Evolutionary conservation across 331 rosid genomes (phyloP).

Genomic region (Prunus yedoensis): DNA sequence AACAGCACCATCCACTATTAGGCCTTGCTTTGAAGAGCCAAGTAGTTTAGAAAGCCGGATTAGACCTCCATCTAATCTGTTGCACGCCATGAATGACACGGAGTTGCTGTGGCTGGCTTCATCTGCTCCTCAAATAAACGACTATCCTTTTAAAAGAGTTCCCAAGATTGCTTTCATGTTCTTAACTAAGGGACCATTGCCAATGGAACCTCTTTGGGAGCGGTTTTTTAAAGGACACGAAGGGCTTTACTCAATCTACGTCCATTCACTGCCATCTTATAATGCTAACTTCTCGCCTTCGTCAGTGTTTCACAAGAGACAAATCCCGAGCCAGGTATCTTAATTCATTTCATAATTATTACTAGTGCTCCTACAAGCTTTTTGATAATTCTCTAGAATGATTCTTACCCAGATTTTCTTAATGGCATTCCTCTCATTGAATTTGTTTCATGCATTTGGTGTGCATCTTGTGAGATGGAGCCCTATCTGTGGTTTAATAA

Average conservation of each 20-base stretch:
- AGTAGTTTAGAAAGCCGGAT: conserved; percentile 57
- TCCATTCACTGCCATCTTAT: conserved; percentile 83
- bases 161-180: conserved; percentile 98
- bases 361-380: neutral
- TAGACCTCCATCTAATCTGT: conserved; percentile 59
- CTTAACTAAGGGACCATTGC: conserved; percentile 95
- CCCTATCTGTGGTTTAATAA: neutral
- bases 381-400: neutral
- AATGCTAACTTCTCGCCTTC: conserved; percentile 47
- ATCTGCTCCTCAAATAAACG: conserved; percentile 49
- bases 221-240: conserved; percentile 70
- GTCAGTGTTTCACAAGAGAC: conserved; percentile 71
- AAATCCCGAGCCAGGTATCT: conserved; percentile 94
- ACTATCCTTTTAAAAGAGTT: conserved; percentile 69
- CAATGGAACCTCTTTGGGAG: conserved; percentile 94
- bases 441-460: neutral
- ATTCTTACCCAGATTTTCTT: neutral
- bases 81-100: conserved; percentile 73
- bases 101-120: conserved; percentile 92
- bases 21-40: conserved; percentile 56
- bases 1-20: conserved; percentile 34
- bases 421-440: neutral
- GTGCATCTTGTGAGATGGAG: neutral
- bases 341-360: conserved; percentile 5
- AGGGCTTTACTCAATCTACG: conserved; percentile 65